Evolutionary conservation across 208 protist species (phyloP).

Genomic region (Angomonas ambiguus): DNA sequence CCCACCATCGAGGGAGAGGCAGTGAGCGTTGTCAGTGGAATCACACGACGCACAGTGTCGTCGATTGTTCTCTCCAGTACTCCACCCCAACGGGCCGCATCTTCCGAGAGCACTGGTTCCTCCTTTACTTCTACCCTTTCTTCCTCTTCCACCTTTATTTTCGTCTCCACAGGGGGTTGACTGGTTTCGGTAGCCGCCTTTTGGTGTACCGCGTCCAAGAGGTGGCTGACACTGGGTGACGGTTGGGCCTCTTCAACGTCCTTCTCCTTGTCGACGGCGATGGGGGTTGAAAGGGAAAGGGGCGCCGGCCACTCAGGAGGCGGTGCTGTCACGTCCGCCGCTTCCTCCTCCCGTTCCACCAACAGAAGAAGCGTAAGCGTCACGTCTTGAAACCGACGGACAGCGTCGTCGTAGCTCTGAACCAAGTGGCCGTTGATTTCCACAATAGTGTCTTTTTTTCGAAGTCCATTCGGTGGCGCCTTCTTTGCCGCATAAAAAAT

Average conservation of each 20-base stretch:
- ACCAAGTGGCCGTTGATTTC: constrained; percentile 6
- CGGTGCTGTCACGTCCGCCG: not conserved
- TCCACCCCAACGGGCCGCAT: too few relatives aligned
- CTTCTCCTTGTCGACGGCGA: too few relatives aligned
- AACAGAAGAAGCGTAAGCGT: not conserved
- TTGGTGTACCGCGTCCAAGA: too few relatives aligned
- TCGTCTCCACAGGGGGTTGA: not conserved
- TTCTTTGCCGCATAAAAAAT: not conserved
- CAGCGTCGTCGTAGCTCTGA: constrained; percentile 1
- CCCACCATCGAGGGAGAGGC: not conserved
- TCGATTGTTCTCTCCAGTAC: too few relatives aligned
- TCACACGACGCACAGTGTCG: too few relatives aligned
- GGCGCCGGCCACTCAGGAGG: not conserved
- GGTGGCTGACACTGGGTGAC: too few relatives aligned
- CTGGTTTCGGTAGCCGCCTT: not conserved
- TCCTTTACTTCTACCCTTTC: not conserved
- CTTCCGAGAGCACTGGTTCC: not conserved
- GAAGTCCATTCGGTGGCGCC: not conserved
- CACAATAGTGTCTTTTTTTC: not conserved
- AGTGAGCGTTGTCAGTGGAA: too few relatives aligned
- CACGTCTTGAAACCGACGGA: not conserved
- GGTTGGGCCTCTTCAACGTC: too few relatives aligned
- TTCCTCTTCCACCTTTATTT: not conserved
- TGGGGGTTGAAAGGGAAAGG: too few relatives aligned
- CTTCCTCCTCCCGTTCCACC: not conserved